Percentiles rank a stretch among this genome's conserved stretches.
These are phyloP conservation scores for Blastobotrys terrestris DNA, from an alignment of 805 yeast species.

Conservation along the genomic window DNA sequence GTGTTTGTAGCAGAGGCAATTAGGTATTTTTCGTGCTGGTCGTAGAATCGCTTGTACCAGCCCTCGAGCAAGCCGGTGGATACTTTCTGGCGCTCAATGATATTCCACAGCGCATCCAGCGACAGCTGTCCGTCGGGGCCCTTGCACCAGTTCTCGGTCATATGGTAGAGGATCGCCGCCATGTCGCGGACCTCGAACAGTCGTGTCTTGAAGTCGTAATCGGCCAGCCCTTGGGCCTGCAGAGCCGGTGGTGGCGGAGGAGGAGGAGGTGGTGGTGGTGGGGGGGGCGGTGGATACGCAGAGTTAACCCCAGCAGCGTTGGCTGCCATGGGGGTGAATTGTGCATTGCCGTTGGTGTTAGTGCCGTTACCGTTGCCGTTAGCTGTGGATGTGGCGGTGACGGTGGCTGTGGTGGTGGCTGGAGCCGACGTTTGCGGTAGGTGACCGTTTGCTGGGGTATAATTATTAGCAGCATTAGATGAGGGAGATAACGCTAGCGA, in stretches of 20 bases:
- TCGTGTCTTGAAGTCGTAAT: constrained; percentile 8
- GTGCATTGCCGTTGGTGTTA: not conserved
- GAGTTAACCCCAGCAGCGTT: not conserved
- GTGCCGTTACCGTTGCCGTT: not conserved
- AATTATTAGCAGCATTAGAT: not conserved
- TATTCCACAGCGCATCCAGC: constrained; percentile 14
- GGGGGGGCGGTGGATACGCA: constrained; percentile 5
- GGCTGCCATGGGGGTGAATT: not conserved
- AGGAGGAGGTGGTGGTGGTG: not conserved
- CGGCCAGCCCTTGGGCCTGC: not conserved
- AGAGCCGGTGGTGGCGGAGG: constrained; percentile 3
- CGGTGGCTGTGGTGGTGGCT: not conserved
- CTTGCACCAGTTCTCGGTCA: constrained; percentile 6
- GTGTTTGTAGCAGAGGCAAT: not conserved
- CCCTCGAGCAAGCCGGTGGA: constrained; percentile 17
- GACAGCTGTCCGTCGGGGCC: constrained; percentile 12
- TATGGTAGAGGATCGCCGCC: constrained; percentile 17
- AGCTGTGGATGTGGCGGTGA: not conserved
- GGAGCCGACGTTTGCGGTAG: not conserved
- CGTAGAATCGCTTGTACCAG: constrained; percentile 17
- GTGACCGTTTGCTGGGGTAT: not conserved
- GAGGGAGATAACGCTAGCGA: not conserved
- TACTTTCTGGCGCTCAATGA: constrained; percentile 13
- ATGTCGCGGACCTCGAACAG: constrained; percentile 18
- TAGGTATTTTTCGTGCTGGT: constrained; percentile 7